Conservation (phyloP, 2,329 filamentous ascomycete genomes). For the Sarocladiaceae sp. region DNA sequence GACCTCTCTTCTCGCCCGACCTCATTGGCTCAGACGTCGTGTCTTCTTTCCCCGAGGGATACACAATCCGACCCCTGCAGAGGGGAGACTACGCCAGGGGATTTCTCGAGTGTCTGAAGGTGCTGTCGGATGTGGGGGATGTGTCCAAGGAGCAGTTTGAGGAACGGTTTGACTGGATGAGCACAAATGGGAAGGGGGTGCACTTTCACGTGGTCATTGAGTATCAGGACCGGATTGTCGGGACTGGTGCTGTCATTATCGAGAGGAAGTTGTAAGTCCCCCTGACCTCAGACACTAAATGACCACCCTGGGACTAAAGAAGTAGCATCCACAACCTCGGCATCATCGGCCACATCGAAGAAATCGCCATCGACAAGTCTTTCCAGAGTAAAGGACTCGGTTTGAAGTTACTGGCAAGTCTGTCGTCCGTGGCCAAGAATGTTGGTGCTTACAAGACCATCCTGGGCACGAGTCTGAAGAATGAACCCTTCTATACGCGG, state of each 20-base stretch:
- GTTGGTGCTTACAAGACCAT: slow-evolving; percentile 81
- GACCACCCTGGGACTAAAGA: not conserved
- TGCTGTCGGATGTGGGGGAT: slow-evolving; percentile 74
- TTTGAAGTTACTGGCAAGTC: slow-evolving; percentile 68
- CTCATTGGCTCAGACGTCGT: slow-evolving; percentile 63
- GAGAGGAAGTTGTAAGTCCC: slow-evolving; percentile 71
- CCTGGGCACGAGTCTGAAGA: slow-evolving; percentile 72
- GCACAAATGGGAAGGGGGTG: slow-evolving; percentile 28
- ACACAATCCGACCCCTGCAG: slow-evolving; percentile 66
- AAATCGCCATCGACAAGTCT: slow-evolving; percentile 74
- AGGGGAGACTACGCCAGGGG: slow-evolving; percentile 64
- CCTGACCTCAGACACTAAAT: not conserved
- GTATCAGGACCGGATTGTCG: slow-evolving; percentile 60
- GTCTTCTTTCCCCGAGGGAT: slow-evolving; percentile 60
- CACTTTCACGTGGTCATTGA: slow-evolving; percentile 73
- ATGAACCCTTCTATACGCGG: slow-evolving; percentile 69
- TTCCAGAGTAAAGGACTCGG: slow-evolving; percentile 81
- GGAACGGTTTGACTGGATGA: slow-evolving; percentile 60
- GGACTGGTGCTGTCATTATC: slow-evolving; percentile 70
- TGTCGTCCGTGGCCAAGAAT: slow-evolving; percentile 62
- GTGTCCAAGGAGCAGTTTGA: slow-evolving; percentile 63
- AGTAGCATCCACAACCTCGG: slow-evolving; percentile 61
- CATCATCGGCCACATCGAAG: slow-evolving; percentile 75
- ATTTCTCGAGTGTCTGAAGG: slow-evolving; percentile 71
- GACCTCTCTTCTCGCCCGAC: slow-evolving; percentile 56